phyloP scores from a whole-genome alignment of 495 filamentous ascomycete genomes.

The Cercophora sp. region DNA sequence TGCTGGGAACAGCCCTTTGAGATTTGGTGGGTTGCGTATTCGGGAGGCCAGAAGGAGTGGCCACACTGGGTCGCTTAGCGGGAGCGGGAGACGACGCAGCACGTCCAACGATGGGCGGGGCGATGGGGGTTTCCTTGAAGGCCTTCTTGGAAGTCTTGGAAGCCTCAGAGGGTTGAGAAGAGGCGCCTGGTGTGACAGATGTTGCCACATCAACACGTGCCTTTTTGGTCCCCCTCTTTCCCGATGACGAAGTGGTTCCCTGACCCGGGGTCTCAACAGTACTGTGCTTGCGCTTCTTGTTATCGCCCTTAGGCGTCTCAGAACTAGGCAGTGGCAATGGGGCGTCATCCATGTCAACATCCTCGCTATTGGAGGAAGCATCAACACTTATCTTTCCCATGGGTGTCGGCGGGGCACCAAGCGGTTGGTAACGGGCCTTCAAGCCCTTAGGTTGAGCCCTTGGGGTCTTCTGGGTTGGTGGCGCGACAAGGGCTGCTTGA shows the following conservation, averaged over 20 bases:
- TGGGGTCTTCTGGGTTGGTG: conserved; percentile 25
- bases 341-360: conserved; percentile 30
- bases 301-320: conserved; percentile 19
- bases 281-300: conserved; percentile 45
- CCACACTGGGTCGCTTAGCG: not conserved
- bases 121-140: conserved; percentile 27
- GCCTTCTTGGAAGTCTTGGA: conserved; percentile 1
- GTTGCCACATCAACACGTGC: conserved; percentile 16
- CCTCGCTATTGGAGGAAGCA: conserved; percentile 24
- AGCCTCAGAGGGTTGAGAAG: not conserved
- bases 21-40: conserved; percentile 8
- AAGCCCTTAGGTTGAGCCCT: conserved; percentile 45
- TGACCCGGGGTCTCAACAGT: conserved; percentile 27
- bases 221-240: conserved; percentile 33
- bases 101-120: conserved; percentile 19
- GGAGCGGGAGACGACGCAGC: not conserved
- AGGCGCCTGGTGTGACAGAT: too few relatives aligned
- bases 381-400: conserved; percentile 17
- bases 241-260: conserved; percentile 10
- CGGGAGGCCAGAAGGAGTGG: not conserved
- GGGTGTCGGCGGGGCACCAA: conserved; percentile 32
- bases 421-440: conserved; percentile 39
- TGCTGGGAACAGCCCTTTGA: conserved; percentile 15
- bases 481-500: conserved; percentile 20
- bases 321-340: conserved; percentile 7